These are phyloP conservation scores for Suillus ampliporus DNA, from an alignment of 768 basidiomycete genomes.

Conservation along the genomic window DNA sequence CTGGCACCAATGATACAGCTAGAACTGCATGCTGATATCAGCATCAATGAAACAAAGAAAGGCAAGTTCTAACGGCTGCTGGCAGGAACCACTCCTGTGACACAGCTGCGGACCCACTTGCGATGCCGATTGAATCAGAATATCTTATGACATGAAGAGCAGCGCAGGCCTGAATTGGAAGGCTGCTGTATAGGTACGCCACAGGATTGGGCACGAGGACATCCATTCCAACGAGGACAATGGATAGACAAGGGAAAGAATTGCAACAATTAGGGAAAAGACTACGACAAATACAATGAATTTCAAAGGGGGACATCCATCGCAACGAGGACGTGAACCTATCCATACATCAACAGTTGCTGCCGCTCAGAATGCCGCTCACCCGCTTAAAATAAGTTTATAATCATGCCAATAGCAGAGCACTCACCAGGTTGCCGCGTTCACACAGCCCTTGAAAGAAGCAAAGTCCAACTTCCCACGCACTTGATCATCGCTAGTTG, in stretches of 20 bases:
- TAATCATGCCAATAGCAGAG: too few relatives aligned
- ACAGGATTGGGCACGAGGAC: not conserved
- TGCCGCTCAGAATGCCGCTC: too few relatives aligned
- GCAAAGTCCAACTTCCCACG: too few relatives aligned
- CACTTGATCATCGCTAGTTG: too few relatives aligned
- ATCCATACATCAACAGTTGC: not conserved
- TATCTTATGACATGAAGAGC: not conserved
- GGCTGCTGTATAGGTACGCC: not conserved
- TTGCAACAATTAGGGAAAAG: not conserved
- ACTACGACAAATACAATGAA: not conserved
- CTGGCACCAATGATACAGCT: not conserved
- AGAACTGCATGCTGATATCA: not conserved
- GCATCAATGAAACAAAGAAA: not conserved
- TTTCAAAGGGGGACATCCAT: not conserved
- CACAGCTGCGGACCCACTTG: constrained; percentile 1
- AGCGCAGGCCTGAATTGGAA: constrained; percentile 1
- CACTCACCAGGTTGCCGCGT: too few relatives aligned
- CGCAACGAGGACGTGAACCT: not conserved
- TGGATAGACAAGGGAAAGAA: not conserved
- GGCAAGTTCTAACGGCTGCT: not conserved
- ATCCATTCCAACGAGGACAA: not conserved
- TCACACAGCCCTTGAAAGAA: too few relatives aligned
- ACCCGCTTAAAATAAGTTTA: too few relatives aligned
- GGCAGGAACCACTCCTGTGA: not conserved
- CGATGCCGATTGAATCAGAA: not conserved